Evolutionary conservation across 768 basidiomycete species (phyloP), one percentile per base, ranked within the genome.

Genomic region (Lyophyllum semitale): DNA sequence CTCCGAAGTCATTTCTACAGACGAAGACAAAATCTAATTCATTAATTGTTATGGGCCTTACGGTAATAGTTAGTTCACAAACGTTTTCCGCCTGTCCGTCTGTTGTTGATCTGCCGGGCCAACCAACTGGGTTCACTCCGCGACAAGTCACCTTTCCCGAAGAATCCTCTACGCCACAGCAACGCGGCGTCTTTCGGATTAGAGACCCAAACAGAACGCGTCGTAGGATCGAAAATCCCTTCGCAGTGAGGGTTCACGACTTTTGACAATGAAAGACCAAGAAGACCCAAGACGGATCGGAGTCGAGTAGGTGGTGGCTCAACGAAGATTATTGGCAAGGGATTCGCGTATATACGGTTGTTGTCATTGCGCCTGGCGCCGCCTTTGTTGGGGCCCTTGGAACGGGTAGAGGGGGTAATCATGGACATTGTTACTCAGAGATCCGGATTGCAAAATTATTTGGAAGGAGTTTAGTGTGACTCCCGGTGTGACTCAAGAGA

Each of bases 121-220:
- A 87, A 76, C 97, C 97, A 99, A 52, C 85, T 93, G 8, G 96
- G 95, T 69, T 99, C 97, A 70, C 95, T 97, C 54, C 97, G 73
- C 37, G 93, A 95, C 49, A 99, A 76, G 66, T 91, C 90, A 1
- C 97, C 97, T 70, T 99, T 99, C 22, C 97, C 97, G 69, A 98
- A 99, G 74, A 98, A 98, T 0, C 97, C 97, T 56, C 90, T 74
- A 43, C 83, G 77, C 91, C 97, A 99, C 33, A 98, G 78, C 4
- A 87, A 72, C 59, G 77, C 77, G 41, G 85, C 84, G 66, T 94
- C 84, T 22, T 71, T 77, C 25, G 75, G 70, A 54, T 86, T 79
- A 0, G 81, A 74, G 2, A 98, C 79, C 94, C 94, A 97, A 8
- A 98, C 90, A 0, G 91, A 92, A n/a, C 85, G 84, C 15, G 95